phyloP scores from a whole-genome alignment of 805 yeast genomes.

The Kodamaea kakaduensis region DNA sequence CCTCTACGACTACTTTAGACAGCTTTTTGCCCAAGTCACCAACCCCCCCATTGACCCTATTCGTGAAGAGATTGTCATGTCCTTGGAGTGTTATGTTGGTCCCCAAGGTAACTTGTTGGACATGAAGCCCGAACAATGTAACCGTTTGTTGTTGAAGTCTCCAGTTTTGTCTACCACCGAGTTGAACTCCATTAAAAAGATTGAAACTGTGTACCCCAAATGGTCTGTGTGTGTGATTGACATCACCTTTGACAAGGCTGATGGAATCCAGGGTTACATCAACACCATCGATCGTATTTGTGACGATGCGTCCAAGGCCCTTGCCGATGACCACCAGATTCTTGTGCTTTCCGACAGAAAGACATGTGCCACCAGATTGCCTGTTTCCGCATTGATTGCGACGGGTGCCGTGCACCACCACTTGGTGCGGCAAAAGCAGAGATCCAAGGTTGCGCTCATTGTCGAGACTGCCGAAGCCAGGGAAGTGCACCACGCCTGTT shows the following conservation, averaged over 20 bases:
- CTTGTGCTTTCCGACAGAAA: constrained; percentile 72
- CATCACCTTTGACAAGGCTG: constrained; percentile 78
- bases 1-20: constrained; percentile 90
- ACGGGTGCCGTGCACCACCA: constrained; percentile 96
- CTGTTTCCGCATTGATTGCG: constrained; percentile 88
- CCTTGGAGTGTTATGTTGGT: constrained; percentile 93
- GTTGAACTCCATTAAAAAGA: constrained; percentile 67
- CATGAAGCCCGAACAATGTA: constrained; percentile 89
- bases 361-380: constrained; percentile 57
- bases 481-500: constrained; percentile 95
- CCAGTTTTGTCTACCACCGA: constrained; percentile 78
- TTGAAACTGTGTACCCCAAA: constrained; percentile 71
- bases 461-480: constrained; percentile 96
- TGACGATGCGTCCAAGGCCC: constrained; percentile 79
- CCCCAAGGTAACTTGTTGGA: constrained; percentile 97
- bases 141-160: constrained; percentile 74
- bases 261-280: constrained; percentile 83
- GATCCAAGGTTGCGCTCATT: constrained; percentile 89
- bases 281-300: constrained; percentile 83
- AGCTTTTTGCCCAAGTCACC: constrained; percentile 95
- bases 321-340: constrained; percentile 69
- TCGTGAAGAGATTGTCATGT: constrained; percentile 95
- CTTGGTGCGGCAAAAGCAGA: constrained; percentile 90
- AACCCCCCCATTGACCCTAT: constrained; percentile 99
- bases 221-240: constrained; percentile 85